A percentile compares a stretch with the other conserved stretches of the same genome.
phyloP scores from a whole-genome alignment of 2,329 filamentous ascomycete genomes.

The Grosmannia huntii region DNA sequence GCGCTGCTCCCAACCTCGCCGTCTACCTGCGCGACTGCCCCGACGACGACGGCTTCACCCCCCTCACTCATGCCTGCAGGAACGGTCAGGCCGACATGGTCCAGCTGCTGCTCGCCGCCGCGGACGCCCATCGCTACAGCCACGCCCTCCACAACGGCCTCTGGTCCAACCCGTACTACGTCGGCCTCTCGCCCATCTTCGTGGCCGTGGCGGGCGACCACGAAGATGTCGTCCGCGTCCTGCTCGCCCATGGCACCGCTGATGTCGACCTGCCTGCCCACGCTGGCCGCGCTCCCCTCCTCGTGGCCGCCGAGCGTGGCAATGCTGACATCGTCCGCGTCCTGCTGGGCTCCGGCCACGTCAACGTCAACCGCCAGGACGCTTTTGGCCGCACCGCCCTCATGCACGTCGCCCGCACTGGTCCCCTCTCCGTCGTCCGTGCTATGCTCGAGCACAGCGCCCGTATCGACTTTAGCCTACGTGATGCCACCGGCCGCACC shows the following conservation, averaged over 20 bases:
- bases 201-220: neutral
- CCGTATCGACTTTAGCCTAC: too few relatives aligned
- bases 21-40: neutral
- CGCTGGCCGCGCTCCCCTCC: neutral
- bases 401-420: neutral
- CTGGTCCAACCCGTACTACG: neutral
- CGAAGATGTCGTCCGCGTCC: neutral
- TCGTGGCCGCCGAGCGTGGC: neutral
- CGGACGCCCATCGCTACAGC: neutral
- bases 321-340: neutral
- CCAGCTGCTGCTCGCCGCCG: neutral
- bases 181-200: neutral
- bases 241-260: neutral
- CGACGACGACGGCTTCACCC: neutral
- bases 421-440: too few relatives aligned
- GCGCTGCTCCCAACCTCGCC: neutral
- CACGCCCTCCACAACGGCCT: neutral
- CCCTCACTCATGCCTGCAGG: neutral
- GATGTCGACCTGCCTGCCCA: neutral
- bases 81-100: neutral
- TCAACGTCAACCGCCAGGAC: neutral
- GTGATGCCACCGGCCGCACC: too few relatives aligned
- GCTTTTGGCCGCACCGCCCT: neutral
- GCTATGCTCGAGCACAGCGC: too few relatives aligned
- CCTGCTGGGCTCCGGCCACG: neutral